These are phyloP conservation scores for Phycomyces nitens DNA, from an alignment of 192 early-diverging fungal genomes.

Conservation along the genomic window DNA sequence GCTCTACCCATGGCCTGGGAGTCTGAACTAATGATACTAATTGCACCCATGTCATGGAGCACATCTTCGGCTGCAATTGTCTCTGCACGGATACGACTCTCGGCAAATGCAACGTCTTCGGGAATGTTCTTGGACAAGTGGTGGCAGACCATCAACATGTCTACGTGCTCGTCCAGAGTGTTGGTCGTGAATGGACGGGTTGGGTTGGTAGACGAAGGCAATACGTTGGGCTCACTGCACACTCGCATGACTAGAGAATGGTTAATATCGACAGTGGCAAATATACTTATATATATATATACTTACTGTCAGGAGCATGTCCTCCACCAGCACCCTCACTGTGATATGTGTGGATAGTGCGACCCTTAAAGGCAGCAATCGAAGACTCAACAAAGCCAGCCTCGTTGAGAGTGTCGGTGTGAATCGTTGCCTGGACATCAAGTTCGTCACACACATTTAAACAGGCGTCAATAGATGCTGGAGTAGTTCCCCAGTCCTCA, in stretches of 20 bases:
- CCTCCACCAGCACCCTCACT: slow-evolving; percentile 96
- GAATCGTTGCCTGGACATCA: slow-evolving; percentile 88
- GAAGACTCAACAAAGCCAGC: slow-evolving; percentile 94
- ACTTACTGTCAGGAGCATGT: slow-evolving; percentile 78
- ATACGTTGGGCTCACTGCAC: slow-evolving; percentile 77
- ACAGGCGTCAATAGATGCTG: slow-evolving; percentile 89
- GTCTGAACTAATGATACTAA: slow-evolving; percentile 92
- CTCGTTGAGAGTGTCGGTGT: slow-evolving; percentile 97
- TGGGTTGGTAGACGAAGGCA: slow-evolving; percentile 94
- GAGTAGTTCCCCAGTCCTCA: slow-evolving; percentile 97
- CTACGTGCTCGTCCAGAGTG: slow-evolving; percentile 96
- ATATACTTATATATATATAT: slow-evolving; percentile 3
- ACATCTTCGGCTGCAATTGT: slow-evolving; percentile 97
- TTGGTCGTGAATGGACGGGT: slow-evolving; percentile 93
- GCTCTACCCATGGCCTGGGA: slow-evolving; percentile 96
- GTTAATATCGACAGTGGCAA: neutral
- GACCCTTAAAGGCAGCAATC: slow-evolving; percentile 81
- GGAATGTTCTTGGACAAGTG: slow-evolving; percentile 90
- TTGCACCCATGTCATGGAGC: slow-evolving; percentile 94
- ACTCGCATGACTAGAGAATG: slow-evolving; percentile 53
- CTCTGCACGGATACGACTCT: slow-evolving; percentile 91
- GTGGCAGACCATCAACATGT: slow-evolving; percentile 99
- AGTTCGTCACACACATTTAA: slow-evolving; percentile 79
- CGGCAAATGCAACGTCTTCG: slow-evolving; percentile 97
- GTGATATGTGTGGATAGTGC: slow-evolving; percentile 96